Evolutionary conservation across 2,329 filamentous ascomycete genomes (phyloP), one percentile per base, ranked within the genome.

Genomic region (Diaporthe nobilis): DNA sequence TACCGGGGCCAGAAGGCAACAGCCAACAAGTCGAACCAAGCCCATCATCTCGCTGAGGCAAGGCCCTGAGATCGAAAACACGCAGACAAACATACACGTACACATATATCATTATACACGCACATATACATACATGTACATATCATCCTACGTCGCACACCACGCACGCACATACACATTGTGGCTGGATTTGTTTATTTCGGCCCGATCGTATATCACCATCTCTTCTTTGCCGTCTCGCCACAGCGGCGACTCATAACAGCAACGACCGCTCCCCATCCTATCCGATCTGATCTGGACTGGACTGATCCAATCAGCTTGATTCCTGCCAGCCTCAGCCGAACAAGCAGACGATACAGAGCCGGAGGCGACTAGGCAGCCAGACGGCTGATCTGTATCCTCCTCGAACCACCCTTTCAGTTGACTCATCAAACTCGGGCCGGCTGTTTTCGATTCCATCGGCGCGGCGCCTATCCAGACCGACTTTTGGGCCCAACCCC

Each of bases 391-490:
- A 17, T 39, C 28, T 31, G 37, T 65, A 25, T 39, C 34, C 31
- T 28, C 65, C 47, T 20, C 47, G 31, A 42, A 42, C n/a, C 31
- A 20, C 22, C 65, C 34, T 10, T 28, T 37, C 47, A 53, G 47
- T 68, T 53, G 65, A 51, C 31, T 51, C 31, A 39, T 53, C 44
- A 22, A 22, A n/a, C 31, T 37, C 47, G 31, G 47, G 65, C 47
- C 65, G 65, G 28, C 34, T 53, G 22, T 51, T 42, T 31, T 53
- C 22, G 7, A 68, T n/a, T 53, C 25, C 63, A 51, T 68, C 63
- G 63, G 65, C 65, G 65, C n/a, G 65, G 22, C 49, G 31, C 47
- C 65, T 53, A 1, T 20, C 17, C 65, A 53, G 65, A 25, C 65
- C 47, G 65, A 39, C 65, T 53, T 53, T 68, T 68, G 47, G 61